Evolutionary conservation across 2,329 filamentous ascomycete genomes (phyloP), one percentile per base, ranked within the genome.

Genomic region (Acrodontium crateriforme): DNA sequence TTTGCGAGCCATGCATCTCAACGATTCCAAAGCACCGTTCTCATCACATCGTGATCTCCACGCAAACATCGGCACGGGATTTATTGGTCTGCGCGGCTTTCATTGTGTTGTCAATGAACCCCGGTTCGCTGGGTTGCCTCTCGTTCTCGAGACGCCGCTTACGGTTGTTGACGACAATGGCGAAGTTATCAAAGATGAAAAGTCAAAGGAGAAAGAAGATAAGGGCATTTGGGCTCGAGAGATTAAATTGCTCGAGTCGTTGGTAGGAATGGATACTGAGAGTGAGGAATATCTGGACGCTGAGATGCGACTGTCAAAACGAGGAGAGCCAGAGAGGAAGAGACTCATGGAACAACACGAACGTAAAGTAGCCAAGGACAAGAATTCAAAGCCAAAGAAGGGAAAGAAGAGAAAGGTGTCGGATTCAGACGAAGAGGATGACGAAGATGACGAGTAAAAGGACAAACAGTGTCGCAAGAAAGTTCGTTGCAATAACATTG

Each of bases 81-180:
- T 91, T 49, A 66, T 98, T 0, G 89, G 89, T 1, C 66, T 98
- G 10, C 71, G 80, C 13, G 80, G 85, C 2, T 98, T 98, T 54
- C 82, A 93, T 58, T 82, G 76, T 48, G 60, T 98, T 34, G 77
- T 95, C 64, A 95, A 95, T 53, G 74, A 83, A 46, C 62, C 67
- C 15, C 63, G 71, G 2, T 78, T 95, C 34, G 69, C 78, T 41
- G 72, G 72, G 15, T 56, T 94, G 45, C 89, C 89, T 3, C 83
- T 98, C 72, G 75, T 98, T 2, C 68, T 98, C 6, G 89, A 98
- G 61, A 98, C 89, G n/a, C 89, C 89, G 5, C 87, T 89, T 37
- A 82, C 91, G 36, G 66, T 67, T 19, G 70, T 71, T 24, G 74
- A 69, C 11, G 58, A 64, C 25, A 64, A 75, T 38, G 78, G 77